Conservation (phyloP, 2,329 filamentous ascomycete genomes). For the Lecanicillium sp. region DNA sequence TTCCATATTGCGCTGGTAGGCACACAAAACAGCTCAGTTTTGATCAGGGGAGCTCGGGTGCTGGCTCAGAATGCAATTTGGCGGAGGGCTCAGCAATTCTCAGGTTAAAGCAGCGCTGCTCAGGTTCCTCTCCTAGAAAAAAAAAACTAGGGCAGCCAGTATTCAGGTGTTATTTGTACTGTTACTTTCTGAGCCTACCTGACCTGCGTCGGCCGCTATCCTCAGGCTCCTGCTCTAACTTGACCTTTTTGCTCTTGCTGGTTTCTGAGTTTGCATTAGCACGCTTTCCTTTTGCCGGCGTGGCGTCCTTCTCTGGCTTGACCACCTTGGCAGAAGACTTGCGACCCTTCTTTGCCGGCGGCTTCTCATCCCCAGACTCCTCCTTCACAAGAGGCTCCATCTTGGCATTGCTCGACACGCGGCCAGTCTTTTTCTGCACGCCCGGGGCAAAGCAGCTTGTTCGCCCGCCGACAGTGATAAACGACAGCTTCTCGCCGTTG, state of each 20-base stretch:
- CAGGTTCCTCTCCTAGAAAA: no score
- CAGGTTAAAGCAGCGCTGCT: no score
- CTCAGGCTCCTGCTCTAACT: constrained; percentile 2
- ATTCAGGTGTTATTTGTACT: no score
- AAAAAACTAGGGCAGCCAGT: neutral
- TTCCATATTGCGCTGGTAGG: no score
- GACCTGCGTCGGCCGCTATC: constrained; percentile 23
- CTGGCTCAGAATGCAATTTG: no score
- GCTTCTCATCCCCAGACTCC: constrained; percentile 22
- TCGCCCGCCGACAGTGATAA: constrained; percentile 82
- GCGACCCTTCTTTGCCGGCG: constrained; percentile 21
- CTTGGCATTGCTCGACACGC: constrained; percentile 36
- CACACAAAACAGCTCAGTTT: no score
- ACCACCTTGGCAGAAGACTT: constrained; percentile 17
- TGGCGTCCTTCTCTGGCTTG: constrained; percentile 21
- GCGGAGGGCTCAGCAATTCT: no score
- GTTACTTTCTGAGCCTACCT: constrained; percentile 21
- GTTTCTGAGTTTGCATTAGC: constrained; percentile 14
- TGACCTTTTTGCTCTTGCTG: constrained; percentile 19
- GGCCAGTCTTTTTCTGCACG: constrained; percentile 72
- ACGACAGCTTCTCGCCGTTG: constrained; percentile 77
- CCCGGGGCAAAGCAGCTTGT: constrained; percentile 85
- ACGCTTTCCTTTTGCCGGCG: constrained; percentile 20
- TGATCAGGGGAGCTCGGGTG: no score
- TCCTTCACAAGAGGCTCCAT: constrained; percentile 32